phyloP scores from a whole-genome alignment of 352 stramenopile species.

The Phytophthora pisi region DNA sequence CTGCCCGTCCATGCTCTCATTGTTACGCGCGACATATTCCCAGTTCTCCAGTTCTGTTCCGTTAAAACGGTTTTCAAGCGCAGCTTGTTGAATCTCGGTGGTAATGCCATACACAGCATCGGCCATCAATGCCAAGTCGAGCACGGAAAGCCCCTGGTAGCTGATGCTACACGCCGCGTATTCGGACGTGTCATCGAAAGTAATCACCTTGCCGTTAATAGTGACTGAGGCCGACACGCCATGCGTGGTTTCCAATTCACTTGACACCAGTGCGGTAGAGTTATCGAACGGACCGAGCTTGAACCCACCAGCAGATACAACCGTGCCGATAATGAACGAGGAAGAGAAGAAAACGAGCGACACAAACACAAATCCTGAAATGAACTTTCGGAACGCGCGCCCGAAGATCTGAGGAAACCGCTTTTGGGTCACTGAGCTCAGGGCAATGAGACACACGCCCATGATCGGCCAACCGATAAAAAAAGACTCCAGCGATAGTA shows the following conservation, averaged over 20 bases:
- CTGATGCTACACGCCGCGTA: constrained; percentile 81
- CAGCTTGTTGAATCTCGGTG: constrained; percentile 60
- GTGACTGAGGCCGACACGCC: constrained; percentile 38
- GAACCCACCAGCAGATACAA: constrained; percentile 65
- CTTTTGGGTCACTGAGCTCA: constrained; percentile 69
- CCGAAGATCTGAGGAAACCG: constrained; percentile 84
- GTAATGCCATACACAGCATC: constrained; percentile 79
- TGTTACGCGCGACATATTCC: constrained; percentile 77
- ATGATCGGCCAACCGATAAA: constrained; percentile 79
- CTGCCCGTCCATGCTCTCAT: constrained; percentile 72
- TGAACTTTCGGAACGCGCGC: constrained; percentile 73
- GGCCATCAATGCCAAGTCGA: constrained; percentile 81
- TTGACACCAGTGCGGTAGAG: constrained; percentile 37
- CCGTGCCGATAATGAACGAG: constrained; percentile 76
- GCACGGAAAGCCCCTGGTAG: constrained; percentile 59
- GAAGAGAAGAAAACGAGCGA: constrained; percentile 87
- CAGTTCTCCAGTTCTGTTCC: constrained; percentile 71
- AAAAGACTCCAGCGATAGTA: constrained; percentile 68
- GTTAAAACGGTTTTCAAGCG: constrained; percentile 78
- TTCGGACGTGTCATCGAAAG: constrained; percentile 53
- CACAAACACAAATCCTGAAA: constrained; percentile 72
- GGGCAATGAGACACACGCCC: constrained; percentile 67
- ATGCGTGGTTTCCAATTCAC: constrained; percentile 35
- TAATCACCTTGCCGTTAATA: constrained; percentile 50
- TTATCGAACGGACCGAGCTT: constrained; percentile 56